A percentile compares a stretch with the other conserved stretches of the same genome.
phyloP scores from a whole-genome alignment of 2,329 filamentous ascomycete genomes.

The Fusarium hainanense region DNA sequence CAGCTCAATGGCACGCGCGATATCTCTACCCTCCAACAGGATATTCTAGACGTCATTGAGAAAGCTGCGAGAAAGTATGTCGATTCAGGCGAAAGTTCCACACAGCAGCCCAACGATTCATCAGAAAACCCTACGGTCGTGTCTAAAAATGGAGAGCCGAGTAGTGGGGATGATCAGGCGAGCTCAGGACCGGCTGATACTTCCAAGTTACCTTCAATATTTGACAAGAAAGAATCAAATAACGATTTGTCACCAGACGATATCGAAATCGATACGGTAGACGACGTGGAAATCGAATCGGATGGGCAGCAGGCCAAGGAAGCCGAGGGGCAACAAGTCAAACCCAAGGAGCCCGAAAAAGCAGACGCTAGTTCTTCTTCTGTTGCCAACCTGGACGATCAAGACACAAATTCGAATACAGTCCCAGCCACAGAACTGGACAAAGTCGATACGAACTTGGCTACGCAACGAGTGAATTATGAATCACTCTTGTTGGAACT shows the following conservation, averaged over 20 bases:
- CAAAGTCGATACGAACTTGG: conserved; percentile 34
- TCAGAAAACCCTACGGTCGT: conserved; percentile 6
- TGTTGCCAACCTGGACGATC: background rate
- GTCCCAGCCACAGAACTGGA: conserved; percentile 1
- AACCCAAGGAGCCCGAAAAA: conserved; percentile 1
- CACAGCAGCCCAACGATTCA: conserved; percentile 30
- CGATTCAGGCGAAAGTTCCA: conserved; percentile 49
- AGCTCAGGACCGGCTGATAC: conserved; percentile 4
- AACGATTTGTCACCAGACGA: conserved; percentile 57
- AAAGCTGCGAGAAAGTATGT: conserved; percentile 64
- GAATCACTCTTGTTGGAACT: conserved; percentile 51
- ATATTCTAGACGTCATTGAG: conserved; percentile 62
- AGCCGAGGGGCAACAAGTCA: conserved; percentile 11
- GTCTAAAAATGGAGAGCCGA: conserved; percentile 17
- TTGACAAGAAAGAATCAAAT: conserved; percentile 25
- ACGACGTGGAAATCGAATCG: conserved; percentile 44
- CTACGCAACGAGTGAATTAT: conserved; percentile 50
- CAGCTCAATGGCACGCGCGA: conserved; percentile 53
- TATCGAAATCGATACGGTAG: conserved; percentile 57
- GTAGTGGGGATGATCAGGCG: background rate
- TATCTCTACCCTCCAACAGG: conserved; percentile 54
- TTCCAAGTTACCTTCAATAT: background rate
- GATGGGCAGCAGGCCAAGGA: conserved; percentile 40
- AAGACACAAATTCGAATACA: background rate
- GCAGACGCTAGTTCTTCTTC: background rate